Evolutionary conservation across 495 filamentous ascomycete species (phyloP), one percentile per base, ranked within the genome.

Genomic region (Aspergillus avenaceus): DNA sequence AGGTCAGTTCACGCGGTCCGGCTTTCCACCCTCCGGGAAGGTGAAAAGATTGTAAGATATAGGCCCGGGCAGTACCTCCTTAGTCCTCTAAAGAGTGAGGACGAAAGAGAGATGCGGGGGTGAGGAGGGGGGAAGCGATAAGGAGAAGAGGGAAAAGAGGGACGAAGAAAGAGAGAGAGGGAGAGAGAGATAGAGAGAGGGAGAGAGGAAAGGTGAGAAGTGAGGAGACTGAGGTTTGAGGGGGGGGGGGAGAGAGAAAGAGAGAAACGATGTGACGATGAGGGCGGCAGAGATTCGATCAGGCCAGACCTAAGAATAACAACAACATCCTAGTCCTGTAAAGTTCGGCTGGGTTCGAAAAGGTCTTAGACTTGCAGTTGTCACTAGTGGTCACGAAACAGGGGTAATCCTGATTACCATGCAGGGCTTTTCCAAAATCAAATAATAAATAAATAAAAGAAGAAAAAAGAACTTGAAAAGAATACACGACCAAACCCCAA

Each of bases 281-380:
- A 36, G 50, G 43, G 27, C 38, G 45, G 27, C 24, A 36, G 28
- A 41, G 24, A 48, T 26, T 47, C 51, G 45, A 53, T 49, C 52
- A 54, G 52, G 52, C 40, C 45, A 54, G 45, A 47, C 52, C 52
- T 54, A 54, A 54, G 52, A 54, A 54, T 54, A 54, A 47, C 50
- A 49, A 46, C 50, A 42, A 47, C 50, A 32, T n/a, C 28, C 45
- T 13, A 9, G 28, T 9, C n/a, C n/a, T n/a, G n/a, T n/a, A n/a
- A n/a, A n/a, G n/a, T n/a, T n/a, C n/a, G n/a, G 28, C 3, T 8
- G 28, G 34, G 32, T 8, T 36, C 32, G 2, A 16, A 8, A 16
- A 36, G 56, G 52, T 53, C 49, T 59, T 55, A 53, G 56, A 59
- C 56, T 40, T 59, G 56, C 56, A 59, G 56, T n/a, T 37, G 26